Evolutionary conservation across 2,329 filamentous ascomycete genomes (phyloP).

Genomic region (Nemania diffusa): DNA sequence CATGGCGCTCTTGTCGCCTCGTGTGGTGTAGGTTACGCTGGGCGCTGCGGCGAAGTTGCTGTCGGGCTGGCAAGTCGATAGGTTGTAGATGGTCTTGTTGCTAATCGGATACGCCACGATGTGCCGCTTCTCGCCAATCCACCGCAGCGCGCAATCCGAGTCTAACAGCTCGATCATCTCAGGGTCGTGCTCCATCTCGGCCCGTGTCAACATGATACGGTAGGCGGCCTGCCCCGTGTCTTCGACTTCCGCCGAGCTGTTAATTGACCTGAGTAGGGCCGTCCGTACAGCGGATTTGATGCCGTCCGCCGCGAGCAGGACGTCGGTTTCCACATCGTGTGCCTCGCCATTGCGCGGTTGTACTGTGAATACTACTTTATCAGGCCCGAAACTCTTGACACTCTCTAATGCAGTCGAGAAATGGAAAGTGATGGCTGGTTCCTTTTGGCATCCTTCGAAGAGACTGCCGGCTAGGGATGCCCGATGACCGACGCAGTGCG

Average conservation of each 20-base stretch:
- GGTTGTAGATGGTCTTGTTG: conserved; percentile 72
- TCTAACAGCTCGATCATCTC: conserved; percentile 75
- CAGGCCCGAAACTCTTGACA: conserved; percentile 67
- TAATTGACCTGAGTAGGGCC: conserved; percentile 64
- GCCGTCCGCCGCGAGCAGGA: conserved; percentile 65
- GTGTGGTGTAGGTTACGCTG: conserved; percentile 70
- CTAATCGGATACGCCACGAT: conserved; percentile 82
- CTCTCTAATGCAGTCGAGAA: conserved; percentile 68
- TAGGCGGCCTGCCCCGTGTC: conserved; percentile 83
- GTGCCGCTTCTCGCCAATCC: conserved; percentile 80
- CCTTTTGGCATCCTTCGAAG: conserved; percentile 74
- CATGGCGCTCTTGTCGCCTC: conserved; percentile 70
- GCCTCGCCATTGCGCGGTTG: conserved; percentile 65
- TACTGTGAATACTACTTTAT: conserved; percentile 66
- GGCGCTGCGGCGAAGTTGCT: conserved; percentile 67
- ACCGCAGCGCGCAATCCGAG: conserved; percentile 74
- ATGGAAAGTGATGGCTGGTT: conserved; percentile 73
- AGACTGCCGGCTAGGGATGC: conserved; percentile 75
- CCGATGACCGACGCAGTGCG: conserved; percentile 84
- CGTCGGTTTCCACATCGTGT: conserved; percentile 63
- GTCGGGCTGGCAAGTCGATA: conserved; percentile 71
- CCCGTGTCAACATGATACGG: conserved; percentile 78
- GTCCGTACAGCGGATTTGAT: conserved; percentile 64
- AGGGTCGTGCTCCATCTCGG: conserved; percentile 73
- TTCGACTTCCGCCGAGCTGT: conserved; percentile 64